A percentile compares a stretch with the other conserved stretches of the same genome.
These are phyloP conservation scores for Malus sieversii DNA, from an alignment of 306 rosid species.

Conservation along the genomic window DNA sequence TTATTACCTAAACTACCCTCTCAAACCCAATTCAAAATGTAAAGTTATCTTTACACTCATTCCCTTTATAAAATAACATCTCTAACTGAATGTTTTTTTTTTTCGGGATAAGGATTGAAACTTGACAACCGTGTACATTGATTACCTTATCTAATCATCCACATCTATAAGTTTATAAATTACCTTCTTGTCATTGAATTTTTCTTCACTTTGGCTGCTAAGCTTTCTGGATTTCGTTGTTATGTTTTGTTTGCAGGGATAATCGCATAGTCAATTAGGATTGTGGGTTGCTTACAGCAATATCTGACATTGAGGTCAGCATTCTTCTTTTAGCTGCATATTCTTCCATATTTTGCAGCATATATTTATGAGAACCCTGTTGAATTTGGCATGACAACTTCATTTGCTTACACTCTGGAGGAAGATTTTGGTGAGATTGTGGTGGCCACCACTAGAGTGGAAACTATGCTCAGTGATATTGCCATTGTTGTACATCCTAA, in stretches of 20 bases:
- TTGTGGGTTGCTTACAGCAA: slow-evolving; percentile 74
- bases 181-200: too few relatives aligned
- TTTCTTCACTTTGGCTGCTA: too few relatives aligned
- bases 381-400: slow-evolving; percentile 81
- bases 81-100: too few relatives aligned
- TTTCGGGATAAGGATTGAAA: background rate
- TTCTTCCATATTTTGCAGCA: background rate
- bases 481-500: slow-evolving; percentile 82
- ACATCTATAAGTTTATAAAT: too few relatives aligned
- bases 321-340: background rate
- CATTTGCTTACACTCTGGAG: slow-evolving; percentile 84
- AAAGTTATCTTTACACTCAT: too few relatives aligned
- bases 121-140: background rate
- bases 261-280: slow-evolving; percentile 90
- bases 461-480: slow-evolving; percentile 96
- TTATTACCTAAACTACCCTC: too few relatives aligned
- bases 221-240: too few relatives aligned
- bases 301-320: slow-evolving; percentile 87
- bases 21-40: too few relatives aligned
- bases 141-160: background rate
- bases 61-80: too few relatives aligned
- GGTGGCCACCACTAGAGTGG: slow-evolving; percentile 90
- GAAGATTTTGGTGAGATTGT: slow-evolving; percentile 72
- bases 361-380: slow-evolving; percentile 53
- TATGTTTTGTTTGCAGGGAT: too few relatives aligned